Base-by-base conservation (phyloP, 2,329 filamentous ascomycete genomes). In the Phialophora chinensis region DNA sequence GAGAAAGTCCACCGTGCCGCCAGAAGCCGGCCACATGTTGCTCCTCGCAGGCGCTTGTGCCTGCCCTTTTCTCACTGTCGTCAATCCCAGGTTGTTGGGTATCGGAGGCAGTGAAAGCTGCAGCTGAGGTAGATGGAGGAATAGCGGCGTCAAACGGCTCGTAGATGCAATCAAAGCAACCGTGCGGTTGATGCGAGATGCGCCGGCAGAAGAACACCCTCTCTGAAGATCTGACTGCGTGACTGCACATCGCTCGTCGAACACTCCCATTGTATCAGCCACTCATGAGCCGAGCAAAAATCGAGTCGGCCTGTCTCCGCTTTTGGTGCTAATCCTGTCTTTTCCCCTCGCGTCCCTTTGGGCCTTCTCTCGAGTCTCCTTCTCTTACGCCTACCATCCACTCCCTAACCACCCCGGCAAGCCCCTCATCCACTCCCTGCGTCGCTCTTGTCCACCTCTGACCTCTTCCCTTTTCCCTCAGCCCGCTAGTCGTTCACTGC, bases 401-500 rank as follows among this genome's bases (percentile, higher is more conserved):
- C 33, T 35, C 56, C n/a, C 20, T 60, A 42, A 42, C 38, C 38
- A n/a, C 60, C 60, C 60, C 60, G 53, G 50, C 53, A 55, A 31
- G 60, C 60, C 60, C 60, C 63, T 61, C 53, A 50, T 35, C 54
- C 31, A 60, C 52, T 65, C 63, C 58, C 61, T 56, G 63, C 61
- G 54, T 60, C 55, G 23, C 29, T 55, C 52, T 56, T 56, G 52
- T 56, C 38, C 38, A 44, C 38, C 38, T 44, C 38, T 44, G 38
- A 44, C 38, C 38, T 44, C 38, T 44, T 44, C 38, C 38, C 17
- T 65, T 62, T 58, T 57, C 63, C 66, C 47, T 65, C 62, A 65
- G 65, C 68, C 63, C 68, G 53, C 68, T 67, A 69, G 68, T 63
- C 62, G 44, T 63, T 68, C 68, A 68, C 68, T 70, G 68, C 68